These are phyloP conservation scores for Syzygium aromaticum DNA, from an alignment of 345 rosid genomes.

Conservation along the genomic window DNA sequence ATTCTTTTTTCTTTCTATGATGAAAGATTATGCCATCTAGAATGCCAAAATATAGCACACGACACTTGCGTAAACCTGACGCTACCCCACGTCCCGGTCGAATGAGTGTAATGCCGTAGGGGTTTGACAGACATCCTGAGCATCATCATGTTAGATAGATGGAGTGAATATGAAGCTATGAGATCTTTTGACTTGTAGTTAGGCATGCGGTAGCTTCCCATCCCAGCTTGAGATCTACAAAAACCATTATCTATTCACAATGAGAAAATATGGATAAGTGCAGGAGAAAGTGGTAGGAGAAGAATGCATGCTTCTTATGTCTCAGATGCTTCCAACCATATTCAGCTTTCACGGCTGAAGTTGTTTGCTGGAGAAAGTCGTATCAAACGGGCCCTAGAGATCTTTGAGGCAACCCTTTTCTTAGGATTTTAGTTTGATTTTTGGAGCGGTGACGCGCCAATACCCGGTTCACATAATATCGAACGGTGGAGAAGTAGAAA, in stretches of 20 bases:
- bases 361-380: not conserved
- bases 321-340: too few species aligned
- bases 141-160: not conserved
- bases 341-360: not conserved
- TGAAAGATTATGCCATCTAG: not conserved
- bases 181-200: not conserved
- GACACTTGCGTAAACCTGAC: not conserved
- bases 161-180: not conserved
- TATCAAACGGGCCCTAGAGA: not conserved
- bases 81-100: not conserved
- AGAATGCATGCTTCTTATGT: not conserved
- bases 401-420: not conserved
- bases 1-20: not conserved
- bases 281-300: not conserved
- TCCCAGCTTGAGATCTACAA: not conserved
- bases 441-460: not conserved
- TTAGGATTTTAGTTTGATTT: too few species aligned
- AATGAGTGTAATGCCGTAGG: not conserved
- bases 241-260: not conserved
- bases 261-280: not conserved
- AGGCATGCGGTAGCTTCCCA: not conserved
- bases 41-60: too few species aligned
- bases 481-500: not conserved
- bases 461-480: not conserved
- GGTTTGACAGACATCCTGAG: not conserved